phyloP scores from a whole-genome alignment of 208 protist species.

The Leishmania tropica region DNA sequence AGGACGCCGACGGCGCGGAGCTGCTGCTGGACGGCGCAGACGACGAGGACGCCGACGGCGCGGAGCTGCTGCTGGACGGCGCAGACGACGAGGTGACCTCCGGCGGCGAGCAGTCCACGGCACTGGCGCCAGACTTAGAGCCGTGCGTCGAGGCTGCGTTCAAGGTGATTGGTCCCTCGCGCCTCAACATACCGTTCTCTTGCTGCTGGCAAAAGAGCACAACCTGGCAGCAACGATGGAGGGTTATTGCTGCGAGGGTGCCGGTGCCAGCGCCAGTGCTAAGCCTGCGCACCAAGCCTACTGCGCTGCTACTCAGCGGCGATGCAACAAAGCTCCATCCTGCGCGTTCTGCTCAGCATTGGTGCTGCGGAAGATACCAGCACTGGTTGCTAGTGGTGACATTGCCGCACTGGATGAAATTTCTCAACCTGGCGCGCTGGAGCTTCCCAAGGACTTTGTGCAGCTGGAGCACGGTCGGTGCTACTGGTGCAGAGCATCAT shows the following conservation, averaged over 20 bases:
- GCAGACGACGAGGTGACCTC: slow-evolving; percentile 22
- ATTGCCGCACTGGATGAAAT: slow-evolving; percentile 47
- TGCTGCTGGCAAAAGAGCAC: slow-evolving; percentile 62
- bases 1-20: too few relatives aligned
- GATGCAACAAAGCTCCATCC: slow-evolving; percentile 25
- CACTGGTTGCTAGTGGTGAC: slow-evolving; percentile 31
- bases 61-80: too few relatives aligned
- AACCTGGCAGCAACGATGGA: slow-evolving; percentile 55
- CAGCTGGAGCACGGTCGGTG: slow-evolving; percentile 31
- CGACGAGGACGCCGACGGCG: too few relatives aligned
- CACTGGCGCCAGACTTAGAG: slow-evolving; percentile 31
- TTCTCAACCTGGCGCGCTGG: slow-evolving; percentile 33
- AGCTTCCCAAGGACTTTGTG: slow-evolving; percentile 54
- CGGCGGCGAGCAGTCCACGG: slow-evolving; percentile 36
- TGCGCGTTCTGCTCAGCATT: slow-evolving; percentile 34
- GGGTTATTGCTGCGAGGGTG: slow-evolving; percentile 53
- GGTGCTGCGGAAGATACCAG: slow-evolving; percentile 27
- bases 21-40: too few relatives aligned
- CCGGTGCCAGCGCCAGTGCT: slow-evolving; percentile 46
- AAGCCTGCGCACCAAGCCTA: slow-evolving; percentile 35
- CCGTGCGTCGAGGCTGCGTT: slow-evolving; percentile 41
- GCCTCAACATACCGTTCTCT: slow-evolving; percentile 32
- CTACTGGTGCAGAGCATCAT: slow-evolving; percentile 38
- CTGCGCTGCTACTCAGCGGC: slow-evolving; percentile 35
- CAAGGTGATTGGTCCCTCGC: slow-evolving; percentile 36